phyloP scores from a whole-genome alignment of 352 stramenopile species.

The Phytophthora pistaciae region DNA sequence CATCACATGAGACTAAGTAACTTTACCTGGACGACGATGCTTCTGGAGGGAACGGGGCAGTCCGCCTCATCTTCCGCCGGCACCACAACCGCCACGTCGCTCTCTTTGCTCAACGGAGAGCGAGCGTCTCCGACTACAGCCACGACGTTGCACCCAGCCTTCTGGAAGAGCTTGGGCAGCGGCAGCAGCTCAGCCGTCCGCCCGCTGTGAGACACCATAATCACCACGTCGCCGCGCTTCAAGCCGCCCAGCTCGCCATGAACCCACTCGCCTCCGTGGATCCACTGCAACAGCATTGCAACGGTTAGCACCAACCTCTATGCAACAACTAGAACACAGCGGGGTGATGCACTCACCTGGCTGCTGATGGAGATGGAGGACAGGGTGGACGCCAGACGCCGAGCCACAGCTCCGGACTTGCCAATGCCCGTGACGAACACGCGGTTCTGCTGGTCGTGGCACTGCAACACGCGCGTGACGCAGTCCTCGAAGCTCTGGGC shows the following conservation, averaged over 20 bases:
- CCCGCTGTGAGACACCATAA: conserved; percentile 82
- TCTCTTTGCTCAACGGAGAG: conserved; percentile 43
- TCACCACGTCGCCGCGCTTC: conserved; percentile 66
- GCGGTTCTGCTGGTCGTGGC: conserved; percentile 47
- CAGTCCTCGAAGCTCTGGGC: conserved; percentile 40
- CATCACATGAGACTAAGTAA: not conserved
- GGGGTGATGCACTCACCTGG: conserved; percentile 51
- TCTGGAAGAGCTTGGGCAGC: conserved; percentile 56
- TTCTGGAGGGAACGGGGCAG: conserved; percentile 79
- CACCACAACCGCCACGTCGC: conserved; percentile 53
- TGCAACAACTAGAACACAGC: no score
- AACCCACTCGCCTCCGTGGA: conserved; percentile 83
- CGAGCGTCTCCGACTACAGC: conserved; percentile 55
- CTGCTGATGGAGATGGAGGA: conserved; percentile 79
- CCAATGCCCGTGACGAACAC: conserved; percentile 83
- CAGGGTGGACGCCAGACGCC: conserved; percentile 73
- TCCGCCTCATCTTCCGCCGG: conserved; percentile 52
- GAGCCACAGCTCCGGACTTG: conserved; percentile 83
- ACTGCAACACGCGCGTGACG: conserved; percentile 50
- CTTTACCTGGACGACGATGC: conserved; percentile 78
- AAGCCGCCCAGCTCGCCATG: conserved; percentile 84
- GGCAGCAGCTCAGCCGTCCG: conserved; percentile 66
- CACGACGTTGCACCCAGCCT: conserved; percentile 50
- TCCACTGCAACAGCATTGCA: conserved; percentile 46
- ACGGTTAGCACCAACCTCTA: conserved; percentile 8